phyloP scores from a whole-genome alignment of 108 stramenopile genomes.

The Skeletonema tropicum region DNA sequence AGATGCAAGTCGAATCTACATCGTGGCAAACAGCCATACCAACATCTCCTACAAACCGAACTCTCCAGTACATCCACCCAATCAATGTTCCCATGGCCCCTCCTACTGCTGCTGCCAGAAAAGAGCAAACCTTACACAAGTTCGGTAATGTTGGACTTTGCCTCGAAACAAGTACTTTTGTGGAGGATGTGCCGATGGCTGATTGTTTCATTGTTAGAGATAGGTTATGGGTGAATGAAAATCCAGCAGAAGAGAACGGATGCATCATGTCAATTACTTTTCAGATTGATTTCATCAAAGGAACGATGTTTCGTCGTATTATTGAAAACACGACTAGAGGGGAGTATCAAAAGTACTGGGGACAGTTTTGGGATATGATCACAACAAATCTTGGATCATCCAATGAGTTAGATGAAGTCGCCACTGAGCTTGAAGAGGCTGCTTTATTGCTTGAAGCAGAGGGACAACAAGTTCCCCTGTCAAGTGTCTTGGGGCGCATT shows the following conservation, averaged over 20 bases:
- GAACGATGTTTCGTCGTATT: slow-evolving; percentile 64
- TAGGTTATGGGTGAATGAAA: slow-evolving; percentile 58
- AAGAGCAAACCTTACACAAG: slow-evolving; percentile 66
- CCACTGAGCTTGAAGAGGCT: slow-evolving; percentile 16
- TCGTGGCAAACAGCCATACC: slow-evolving; percentile 48
- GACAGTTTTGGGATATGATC: slow-evolving; percentile 43
- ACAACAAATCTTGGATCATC: slow-evolving; percentile 1
- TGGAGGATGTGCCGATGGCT: slow-evolving; percentile 84
- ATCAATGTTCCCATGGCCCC: slow-evolving; percentile 88
- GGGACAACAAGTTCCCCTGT: slow-evolving; percentile 13
- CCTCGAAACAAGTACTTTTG: slow-evolving; percentile 74
- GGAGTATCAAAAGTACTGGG: slow-evolving; percentile 68
- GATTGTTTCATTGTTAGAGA: slow-evolving; percentile 87
- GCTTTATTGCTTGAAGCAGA: slow-evolving; percentile 10
- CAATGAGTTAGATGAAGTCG: slow-evolving; percentile 26
- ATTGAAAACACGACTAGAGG: slow-evolving; percentile 65
- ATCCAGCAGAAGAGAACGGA: slow-evolving; percentile 29
- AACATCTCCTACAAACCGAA: slow-evolving; percentile 38
- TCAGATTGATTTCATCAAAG: slow-evolving; percentile 74
- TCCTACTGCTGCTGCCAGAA: slow-evolving; percentile 70
- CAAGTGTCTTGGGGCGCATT: slow-evolving; percentile 22
- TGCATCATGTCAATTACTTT: slow-evolving; percentile 57
- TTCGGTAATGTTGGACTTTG: slow-evolving; percentile 64
- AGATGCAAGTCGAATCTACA: slow-evolving; percentile 53
- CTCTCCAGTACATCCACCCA: slow-evolving; percentile 74